Conservation (phyloP, 768 basidiomycete genomes). For the Suillus paluster region DNA sequence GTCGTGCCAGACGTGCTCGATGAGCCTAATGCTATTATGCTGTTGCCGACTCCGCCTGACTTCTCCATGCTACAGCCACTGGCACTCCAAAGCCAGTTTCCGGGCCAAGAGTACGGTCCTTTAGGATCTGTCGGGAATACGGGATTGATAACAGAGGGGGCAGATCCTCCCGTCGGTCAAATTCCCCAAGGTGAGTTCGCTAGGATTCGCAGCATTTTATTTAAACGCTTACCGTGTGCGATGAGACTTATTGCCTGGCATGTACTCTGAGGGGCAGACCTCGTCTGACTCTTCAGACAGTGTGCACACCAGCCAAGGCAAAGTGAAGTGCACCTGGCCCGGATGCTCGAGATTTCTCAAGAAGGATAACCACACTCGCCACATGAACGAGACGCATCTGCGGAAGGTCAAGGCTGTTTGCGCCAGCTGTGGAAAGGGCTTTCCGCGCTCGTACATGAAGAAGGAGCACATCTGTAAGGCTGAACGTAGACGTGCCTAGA, state of each 20-base stretch:
- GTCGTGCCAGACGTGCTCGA: too few relatives aligned
- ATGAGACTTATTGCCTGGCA: background rate
- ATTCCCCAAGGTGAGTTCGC: background rate
- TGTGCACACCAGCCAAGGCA: background rate
- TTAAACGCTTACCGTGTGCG: background rate
- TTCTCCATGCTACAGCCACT: too few relatives aligned
- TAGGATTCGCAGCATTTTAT: background rate
- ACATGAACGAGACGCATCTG: background rate
- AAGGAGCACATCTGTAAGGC: background rate
- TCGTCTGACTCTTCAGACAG: background rate
- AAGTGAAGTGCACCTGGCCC: background rate
- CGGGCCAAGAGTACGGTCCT: background rate
- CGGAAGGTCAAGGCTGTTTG: background rate
- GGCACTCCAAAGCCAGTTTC: background rate
- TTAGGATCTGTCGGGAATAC: background rate
- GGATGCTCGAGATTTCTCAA: background rate
- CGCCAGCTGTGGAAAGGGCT: background rate
- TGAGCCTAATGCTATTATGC: too few relatives aligned
- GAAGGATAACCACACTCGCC: background rate
- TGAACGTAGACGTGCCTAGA: too few relatives aligned
- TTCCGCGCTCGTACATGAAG: background rate
- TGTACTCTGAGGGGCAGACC: background rate
- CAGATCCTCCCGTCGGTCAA: background rate
- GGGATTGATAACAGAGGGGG: background rate
- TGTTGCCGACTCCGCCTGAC: too few relatives aligned